Evolutionary conservation across 2,329 filamentous ascomycete genomes (phyloP).

Genomic region (Penicillium hesseltinei): DNA sequence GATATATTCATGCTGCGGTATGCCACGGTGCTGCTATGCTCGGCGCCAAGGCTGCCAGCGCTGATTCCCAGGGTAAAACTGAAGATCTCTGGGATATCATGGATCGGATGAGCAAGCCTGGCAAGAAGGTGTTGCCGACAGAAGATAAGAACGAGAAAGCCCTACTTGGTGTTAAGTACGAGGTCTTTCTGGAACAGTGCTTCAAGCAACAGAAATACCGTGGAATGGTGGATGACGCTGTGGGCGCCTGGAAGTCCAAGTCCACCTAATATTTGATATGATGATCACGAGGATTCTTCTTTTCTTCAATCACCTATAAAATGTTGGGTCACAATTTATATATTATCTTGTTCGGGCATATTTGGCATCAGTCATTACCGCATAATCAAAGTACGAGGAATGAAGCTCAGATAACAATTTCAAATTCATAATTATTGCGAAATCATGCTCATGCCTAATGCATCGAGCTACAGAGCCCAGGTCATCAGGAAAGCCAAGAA

Average conservation of each 20-base stretch:
- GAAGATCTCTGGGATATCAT: slow-evolving; percentile 95
- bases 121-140: slow-evolving; percentile 75
- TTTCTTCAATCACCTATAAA: not conserved
- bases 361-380: slow-evolving; percentile 6
- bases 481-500: not conserved
- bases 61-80: slow-evolving; percentile 70
- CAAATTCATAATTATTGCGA: not conserved
- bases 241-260: slow-evolving; percentile 44
- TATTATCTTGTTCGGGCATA: not conserved
- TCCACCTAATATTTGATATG: slow-evolving; percentile 5
- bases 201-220: slow-evolving; percentile 80
- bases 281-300: not conserved
- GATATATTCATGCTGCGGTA: slow-evolving; percentile 92
- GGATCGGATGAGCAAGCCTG: slow-evolving; percentile 95
- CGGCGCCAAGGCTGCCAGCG: slow-evolving; percentile 92
- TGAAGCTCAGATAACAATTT: not conserved
- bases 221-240: slow-evolving; percentile 67
- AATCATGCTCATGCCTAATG: not conserved
- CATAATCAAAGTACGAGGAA: not conserved
- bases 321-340: not conserved
- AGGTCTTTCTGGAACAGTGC: slow-evolving; percentile 92
- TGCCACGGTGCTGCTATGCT: slow-evolving; percentile 99
- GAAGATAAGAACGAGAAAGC: slow-evolving; percentile 71
- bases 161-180: slow-evolving; percentile 83
- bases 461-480: not conserved